Percentiles rank a stretch among this genome's conserved stretches.
Conservation (phyloP, 2,329 filamentous ascomycete genomes). For the Fusarium sp. region DNA sequence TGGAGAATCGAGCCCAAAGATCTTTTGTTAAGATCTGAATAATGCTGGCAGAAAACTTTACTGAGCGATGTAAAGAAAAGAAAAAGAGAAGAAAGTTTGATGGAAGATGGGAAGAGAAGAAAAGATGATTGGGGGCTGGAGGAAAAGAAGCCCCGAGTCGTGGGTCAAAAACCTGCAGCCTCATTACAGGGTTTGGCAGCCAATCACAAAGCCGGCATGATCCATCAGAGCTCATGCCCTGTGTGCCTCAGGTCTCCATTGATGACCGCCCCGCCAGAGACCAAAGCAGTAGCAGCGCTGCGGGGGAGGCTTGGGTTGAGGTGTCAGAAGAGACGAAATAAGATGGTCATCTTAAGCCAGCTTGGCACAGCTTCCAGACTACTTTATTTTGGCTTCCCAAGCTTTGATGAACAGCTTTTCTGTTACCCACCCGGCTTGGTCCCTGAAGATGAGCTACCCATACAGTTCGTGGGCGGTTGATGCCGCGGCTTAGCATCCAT, state of each 20-base stretch:
- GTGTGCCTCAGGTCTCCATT: conserved; percentile 38
- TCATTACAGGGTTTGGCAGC: conserved; percentile 20
- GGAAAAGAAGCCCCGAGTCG: conserved; percentile 41
- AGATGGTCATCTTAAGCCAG: neutral
- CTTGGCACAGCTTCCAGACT: neutral
- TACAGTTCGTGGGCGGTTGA: conserved; percentile 1
- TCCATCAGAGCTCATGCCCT: conserved; percentile 29
- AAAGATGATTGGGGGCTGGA: conserved; percentile 44
- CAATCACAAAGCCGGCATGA: conserved; percentile 33
- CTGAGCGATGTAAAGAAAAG: conserved; percentile 27
- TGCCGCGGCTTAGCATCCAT: conserved; percentile 1
- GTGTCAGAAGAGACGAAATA: neutral
- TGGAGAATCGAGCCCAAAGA: conserved; percentile 35
- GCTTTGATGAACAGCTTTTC: neutral
- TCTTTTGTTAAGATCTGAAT: conserved; percentile 39
- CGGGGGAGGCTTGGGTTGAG: neutral
- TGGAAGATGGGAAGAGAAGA: conserved; percentile 39
- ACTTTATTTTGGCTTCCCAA: neutral
- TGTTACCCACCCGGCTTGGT: neutral
- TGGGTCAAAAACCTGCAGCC: conserved; percentile 34
- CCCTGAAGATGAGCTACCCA: conserved; percentile 8
- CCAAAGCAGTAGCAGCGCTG: neutral
- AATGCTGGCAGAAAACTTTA: conserved; percentile 14
- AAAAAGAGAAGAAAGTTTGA: conserved; percentile 34
- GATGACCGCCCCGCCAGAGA: neutral